Percentiles rank a stretch among this genome's conserved stretches.
These are phyloP conservation scores for Eruca vesicaria DNA, from an alignment of 441 rosid genomes.

Conservation along the genomic window DNA sequence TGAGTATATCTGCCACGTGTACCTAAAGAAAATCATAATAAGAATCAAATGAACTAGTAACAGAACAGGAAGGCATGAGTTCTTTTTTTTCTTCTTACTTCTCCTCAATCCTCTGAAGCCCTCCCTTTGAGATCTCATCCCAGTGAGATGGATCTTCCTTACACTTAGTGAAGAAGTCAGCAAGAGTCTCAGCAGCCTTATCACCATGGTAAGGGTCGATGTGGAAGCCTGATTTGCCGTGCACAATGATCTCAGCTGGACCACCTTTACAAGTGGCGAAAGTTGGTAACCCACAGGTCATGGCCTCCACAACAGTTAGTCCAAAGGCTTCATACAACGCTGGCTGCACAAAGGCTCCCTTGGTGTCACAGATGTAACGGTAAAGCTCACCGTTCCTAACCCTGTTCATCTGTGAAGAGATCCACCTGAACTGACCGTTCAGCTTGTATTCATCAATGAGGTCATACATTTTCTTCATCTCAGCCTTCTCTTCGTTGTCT, in stretches of 20 bases:
- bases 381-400: slow-evolving; percentile 87
- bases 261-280: slow-evolving; percentile 95
- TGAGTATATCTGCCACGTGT: slow-evolving; percentile 92
- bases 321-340: slow-evolving; percentile 93
- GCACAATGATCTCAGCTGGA: slow-evolving; percentile 90
- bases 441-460: slow-evolving; percentile 69
- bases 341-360: slow-evolving; percentile 93
- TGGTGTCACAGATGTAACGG: slow-evolving; percentile 78
- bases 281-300: slow-evolving; percentile 93
- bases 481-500: slow-evolving; percentile 81
- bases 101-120: slow-evolving; percentile 78
- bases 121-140: slow-evolving; percentile 72
- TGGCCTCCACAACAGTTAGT: slow-evolving; percentile 89
- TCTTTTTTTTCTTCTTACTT: slow-evolving; percentile 37
- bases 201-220: slow-evolving; percentile 94
- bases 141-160: slow-evolving; percentile 67
- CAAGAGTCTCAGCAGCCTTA: slow-evolving; percentile 76
- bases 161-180: slow-evolving; percentile 73
- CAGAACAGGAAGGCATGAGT: neutral
- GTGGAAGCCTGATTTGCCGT: slow-evolving; percentile 85
- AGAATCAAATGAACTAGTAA: neutral
- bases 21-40: slow-evolving; percentile 38
- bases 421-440: slow-evolving; percentile 92
- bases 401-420: slow-evolving; percentile 89
- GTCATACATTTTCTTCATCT: slow-evolving; percentile 79